A percentile compares a stretch with the other conserved stretches of the same genome.
phyloP scores from a whole-genome alignment of 2,329 filamentous ascomycete genomes.

The Xylariaceae sp. region DNA sequence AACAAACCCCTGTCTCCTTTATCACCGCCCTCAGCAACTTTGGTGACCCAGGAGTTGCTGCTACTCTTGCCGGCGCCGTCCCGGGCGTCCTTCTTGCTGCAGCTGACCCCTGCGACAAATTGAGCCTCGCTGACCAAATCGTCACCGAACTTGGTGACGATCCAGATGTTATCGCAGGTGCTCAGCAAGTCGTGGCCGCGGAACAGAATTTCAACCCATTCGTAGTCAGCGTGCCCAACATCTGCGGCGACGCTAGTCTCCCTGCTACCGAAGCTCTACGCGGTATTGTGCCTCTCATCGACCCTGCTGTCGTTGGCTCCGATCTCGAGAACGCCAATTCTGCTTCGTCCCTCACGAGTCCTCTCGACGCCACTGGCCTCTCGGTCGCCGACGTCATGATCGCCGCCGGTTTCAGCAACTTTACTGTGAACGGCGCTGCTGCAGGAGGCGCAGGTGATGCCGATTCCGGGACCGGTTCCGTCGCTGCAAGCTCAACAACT shows the following conservation, averaged over 20 bases:
- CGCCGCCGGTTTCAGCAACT: conserved; percentile 62
- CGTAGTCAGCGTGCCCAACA: conserved; percentile 54
- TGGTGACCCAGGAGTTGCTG: conserved; percentile 58
- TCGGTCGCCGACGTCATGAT: conserved; percentile 64
- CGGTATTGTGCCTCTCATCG: conserved; percentile 65
- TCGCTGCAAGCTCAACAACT: conserved; percentile 20
- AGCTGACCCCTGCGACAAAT: conserved; percentile 66
- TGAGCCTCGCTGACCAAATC: conserved; percentile 63
- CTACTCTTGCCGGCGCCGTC: conserved; percentile 61
- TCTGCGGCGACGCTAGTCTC: conserved; percentile 63
- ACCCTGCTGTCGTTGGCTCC: conserved; percentile 58
- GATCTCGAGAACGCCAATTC: conserved; percentile 61
- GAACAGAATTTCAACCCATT: conserved; percentile 75
- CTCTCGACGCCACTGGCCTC: conserved; percentile 59
- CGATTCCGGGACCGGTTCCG: conserved; percentile 19
- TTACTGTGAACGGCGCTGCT: conserved; percentile 41
- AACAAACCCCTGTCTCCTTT: conserved; percentile 55
- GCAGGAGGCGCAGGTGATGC: conserved; percentile 22
- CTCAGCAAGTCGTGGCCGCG: conserved; percentile 61
- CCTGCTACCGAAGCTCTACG: conserved; percentile 60
- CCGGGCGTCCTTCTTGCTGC: conserved; percentile 62
- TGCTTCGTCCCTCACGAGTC: conserved; percentile 46
- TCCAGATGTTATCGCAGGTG: conserved; percentile 58
- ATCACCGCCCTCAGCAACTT: conserved; percentile 53
- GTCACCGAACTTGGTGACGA: conserved; percentile 59